Evolutionary conservation across 129 eudicot species (phyloP).

Genomic region (Daucus carota): DH1_v3.0 NC_030386.2:39463001-39463500

Average conservation of each 20-base stretch:
- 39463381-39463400: conserved; percentile 8
- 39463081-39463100: not conserved
- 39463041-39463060: not conserved
- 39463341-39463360: not conserved
- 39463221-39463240: conserved; percentile 94
- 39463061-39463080: too few relatives aligned
- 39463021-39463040: not conserved
- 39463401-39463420: conserved; percentile 21
- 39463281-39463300: conserved; percentile 99
- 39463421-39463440: conserved; percentile 94
- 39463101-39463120: not conserved
- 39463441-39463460: conserved; percentile 75
- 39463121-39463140: not conserved
- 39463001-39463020: not conserved
- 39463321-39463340: not conserved
- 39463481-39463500: conserved; percentile 93
- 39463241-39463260: conserved; percentile 95
- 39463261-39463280: conserved; percentile 84
- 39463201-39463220: conserved; percentile 84
- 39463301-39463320: not conserved
- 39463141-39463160: conserved; percentile 55
- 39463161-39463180: conserved; percentile 78
- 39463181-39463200: conserved; percentile 96
- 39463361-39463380: not conserved
- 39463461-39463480: conserved; percentile 75